A percentile compares a stretch with the other conserved stretches of the same genome.
These are phyloP conservation scores for Eucalyptus cloeziana DNA, from an alignment of 345 rosid genomes.

Conservation along the genomic window DNA sequence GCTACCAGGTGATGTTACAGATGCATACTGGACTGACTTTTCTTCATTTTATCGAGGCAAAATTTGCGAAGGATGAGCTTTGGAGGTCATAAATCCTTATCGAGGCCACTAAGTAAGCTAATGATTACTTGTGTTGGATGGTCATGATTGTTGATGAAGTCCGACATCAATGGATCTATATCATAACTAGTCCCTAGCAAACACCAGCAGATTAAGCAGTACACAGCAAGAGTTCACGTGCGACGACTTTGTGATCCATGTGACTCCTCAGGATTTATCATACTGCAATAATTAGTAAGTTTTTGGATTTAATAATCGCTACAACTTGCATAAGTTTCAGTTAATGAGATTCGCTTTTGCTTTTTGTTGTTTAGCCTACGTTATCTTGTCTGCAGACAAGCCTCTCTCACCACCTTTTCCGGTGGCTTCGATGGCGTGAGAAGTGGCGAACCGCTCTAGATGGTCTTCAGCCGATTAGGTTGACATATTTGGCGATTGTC, in stretches of 20 bases:
- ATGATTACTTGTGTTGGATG: not conserved
- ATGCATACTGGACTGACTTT: not conserved
- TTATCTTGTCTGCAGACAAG: not conserved
- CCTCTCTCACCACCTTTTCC: not conserved
- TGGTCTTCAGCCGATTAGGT: not conserved
- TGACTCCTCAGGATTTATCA: not conserved
- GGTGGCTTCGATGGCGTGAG: not conserved
- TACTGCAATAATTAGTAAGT: not conserved
- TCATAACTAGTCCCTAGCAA: not conserved
- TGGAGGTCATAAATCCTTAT: not conserved
- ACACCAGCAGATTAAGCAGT: not conserved
- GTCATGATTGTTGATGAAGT: not conserved
- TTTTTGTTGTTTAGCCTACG: not conserved
- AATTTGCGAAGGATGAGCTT: not conserved
- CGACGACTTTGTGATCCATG: not conserved
- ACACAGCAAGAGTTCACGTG: not conserved
- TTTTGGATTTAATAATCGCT: not conserved
- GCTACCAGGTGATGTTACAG: not conserved
- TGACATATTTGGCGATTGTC: not conserved
- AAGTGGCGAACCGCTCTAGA: not conserved
- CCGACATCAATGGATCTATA: not conserved
- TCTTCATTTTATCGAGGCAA: not conserved
- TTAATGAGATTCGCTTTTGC: not conserved
- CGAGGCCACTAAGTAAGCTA: not conserved
- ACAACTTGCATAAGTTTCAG: not conserved